Evolutionary conservation across 768 basidiomycete genomes (phyloP).

Genomic region (Termitomyces sp.): DNA sequence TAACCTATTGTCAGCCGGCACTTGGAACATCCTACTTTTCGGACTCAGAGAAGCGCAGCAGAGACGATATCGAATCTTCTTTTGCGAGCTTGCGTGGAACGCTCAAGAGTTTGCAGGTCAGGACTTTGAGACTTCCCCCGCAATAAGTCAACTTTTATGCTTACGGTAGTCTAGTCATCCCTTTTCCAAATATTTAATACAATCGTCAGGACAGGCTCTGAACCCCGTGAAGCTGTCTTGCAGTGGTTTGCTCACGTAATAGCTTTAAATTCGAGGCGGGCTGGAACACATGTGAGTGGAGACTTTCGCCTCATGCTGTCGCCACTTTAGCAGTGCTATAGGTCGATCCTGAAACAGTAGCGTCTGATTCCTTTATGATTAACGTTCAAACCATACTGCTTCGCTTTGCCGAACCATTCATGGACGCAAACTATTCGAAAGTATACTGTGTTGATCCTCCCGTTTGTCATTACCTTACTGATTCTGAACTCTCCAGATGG

Average conservation of each 20-base stretch:
- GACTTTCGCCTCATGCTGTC: neutral
- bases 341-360: slow-evolving; percentile 83
- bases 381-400: slow-evolving; percentile 83
- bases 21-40: slow-evolving; percentile 82
- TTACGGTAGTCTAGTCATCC: slow-evolving; percentile 32
- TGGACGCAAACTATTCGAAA: slow-evolving; percentile 89
- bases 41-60: slow-evolving; percentile 70
- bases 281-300: slow-evolving; percentile 76
- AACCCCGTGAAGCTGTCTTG: slow-evolving; percentile 76
- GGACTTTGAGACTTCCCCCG: neutral
- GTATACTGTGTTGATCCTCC: slow-evolving; percentile 30
- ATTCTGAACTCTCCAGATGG: slow-evolving; percentile 49
- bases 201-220: slow-evolving; percentile 78
- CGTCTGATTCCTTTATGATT: slow-evolving; percentile 89
- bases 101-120: slow-evolving; percentile 76
- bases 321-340: slow-evolving; percentile 20
- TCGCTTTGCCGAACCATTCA: slow-evolving; percentile 89
- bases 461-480: neutral
- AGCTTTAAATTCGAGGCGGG: slow-evolving; percentile 74
- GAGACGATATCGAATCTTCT: slow-evolving; percentile 75
- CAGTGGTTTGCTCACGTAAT: slow-evolving; percentile 76
- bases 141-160: neutral
- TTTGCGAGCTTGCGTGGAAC: slow-evolving; percentile 84
- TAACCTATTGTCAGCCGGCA: slow-evolving; percentile 47
- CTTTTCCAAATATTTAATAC: slow-evolving; percentile 87